Evolutionary conservation across 1,284 basidiomycete species (phyloP), one percentile per base, ranked within the genome.

Genomic region (Kalmanozyma brasiliensis): DNA sequence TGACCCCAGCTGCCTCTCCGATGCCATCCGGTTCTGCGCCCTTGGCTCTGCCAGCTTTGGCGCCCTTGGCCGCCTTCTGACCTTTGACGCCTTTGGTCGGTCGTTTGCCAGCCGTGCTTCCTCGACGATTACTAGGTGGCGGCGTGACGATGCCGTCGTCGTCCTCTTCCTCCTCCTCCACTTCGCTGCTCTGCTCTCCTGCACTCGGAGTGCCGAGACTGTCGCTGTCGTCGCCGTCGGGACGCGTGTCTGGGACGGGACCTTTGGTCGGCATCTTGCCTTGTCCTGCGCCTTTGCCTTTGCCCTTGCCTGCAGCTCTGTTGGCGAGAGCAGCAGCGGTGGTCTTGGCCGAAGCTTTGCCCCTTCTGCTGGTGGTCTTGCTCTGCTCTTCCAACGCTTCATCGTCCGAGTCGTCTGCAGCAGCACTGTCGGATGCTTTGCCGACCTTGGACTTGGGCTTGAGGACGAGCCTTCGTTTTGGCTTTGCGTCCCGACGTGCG

Each of bases 1-100:
- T 90, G 16, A 63, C 44, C 1, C 87, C 87, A 37, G 84, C 26
- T 45, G 86, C 85, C 34, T 83, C 77, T n/a, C 82, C 80, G 17
- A 48, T 53, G 20, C 35, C 49, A 2, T 30, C 81, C 20, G 38
- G 35, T 2, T 30, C 45, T 10, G 45, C 59, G 37, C 38, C 37
- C 23, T 51, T 49, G n/a, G 46, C 53, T 14, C 56, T 57, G 37
- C 42, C 35, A 16, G 49, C 64, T 43, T 67, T 66, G 55, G 41
- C 48, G 20, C 41, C 49, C 52, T 72, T 63, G 29, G 57, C 52
- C 20, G 51, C 65, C 40, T 67, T 72, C 40, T 47, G 57, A 37
- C 73, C 72, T 47, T 72, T 77, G 36, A 42, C 52, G n/a, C 43
- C 66, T 17, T 66, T 74, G 17, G 41, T 87, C 38, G 85, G 82